A percentile compares a stretch with the other conserved stretches of the same genome.
These are phyloP conservation scores for Neohortaea acidophila DNA, from an alignment of 495 filamentous ascomycete genomes.

Conservation along the genomic window DNA sequence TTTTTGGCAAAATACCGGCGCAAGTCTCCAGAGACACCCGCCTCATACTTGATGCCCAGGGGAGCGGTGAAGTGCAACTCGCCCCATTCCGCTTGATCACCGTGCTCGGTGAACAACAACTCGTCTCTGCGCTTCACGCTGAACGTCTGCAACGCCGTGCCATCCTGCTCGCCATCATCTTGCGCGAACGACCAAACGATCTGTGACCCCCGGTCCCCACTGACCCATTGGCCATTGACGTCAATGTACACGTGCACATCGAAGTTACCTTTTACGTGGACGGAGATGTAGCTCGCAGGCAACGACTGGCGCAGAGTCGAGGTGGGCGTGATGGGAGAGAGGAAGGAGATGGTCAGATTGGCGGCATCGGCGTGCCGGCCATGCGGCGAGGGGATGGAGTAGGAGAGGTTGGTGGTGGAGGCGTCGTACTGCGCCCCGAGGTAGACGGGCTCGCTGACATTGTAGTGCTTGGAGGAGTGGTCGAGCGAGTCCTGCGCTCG, in stretches of 20 bases:
- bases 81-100: constrained; percentile 80
- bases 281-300: constrained; percentile 70
- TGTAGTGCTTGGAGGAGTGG: constrained; percentile 39
- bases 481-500: constrained; percentile 68
- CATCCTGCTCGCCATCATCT: constrained; percentile 27
- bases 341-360: constrained; percentile 65
- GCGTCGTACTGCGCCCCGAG: constrained; percentile 74
- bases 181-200: constrained; percentile 53
- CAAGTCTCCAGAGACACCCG: constrained; percentile 51
- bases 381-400: constrained; percentile 43
- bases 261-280: constrained; percentile 54
- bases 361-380: constrained; percentile 27
- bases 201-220: constrained; percentile 49
- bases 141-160: constrained; percentile 41
- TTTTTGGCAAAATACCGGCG: constrained; percentile 58
- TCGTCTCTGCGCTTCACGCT: constrained; percentile 49
- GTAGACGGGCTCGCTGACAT: constrained; percentile 56
- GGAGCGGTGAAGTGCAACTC: constrained; percentile 66
- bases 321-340: constrained; percentile 84
- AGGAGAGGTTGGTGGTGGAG: constrained; percentile 84
- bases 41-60: constrained; percentile 47
- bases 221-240: constrained; percentile 80
- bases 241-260: constrained; percentile 77
- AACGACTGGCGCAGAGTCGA: constrained; percentile 84
- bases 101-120: constrained; percentile 55